Percentiles rank a stretch among this genome's conserved stretches.
phyloP scores from a whole-genome alignment of 1,139 yeast species.

The Suhomyces terraborum region DNA sequence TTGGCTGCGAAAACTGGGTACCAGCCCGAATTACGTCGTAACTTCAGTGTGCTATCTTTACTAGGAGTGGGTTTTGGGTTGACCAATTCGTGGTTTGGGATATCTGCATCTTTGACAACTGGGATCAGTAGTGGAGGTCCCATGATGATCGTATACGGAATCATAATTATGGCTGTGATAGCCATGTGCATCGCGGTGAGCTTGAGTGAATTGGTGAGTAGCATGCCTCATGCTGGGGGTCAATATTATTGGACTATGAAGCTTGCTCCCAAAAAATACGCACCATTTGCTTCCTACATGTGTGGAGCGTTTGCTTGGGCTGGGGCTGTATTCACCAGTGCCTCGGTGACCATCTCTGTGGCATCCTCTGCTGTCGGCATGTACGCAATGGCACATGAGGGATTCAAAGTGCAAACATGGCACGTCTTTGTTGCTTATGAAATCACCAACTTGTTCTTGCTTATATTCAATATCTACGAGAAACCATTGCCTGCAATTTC shows the following conservation, averaged over 20 bases:
- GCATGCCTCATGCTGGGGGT: slow-evolving; percentile 61
- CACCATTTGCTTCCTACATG: slow-evolving; percentile 50
- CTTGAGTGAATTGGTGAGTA: slow-evolving; percentile 52
- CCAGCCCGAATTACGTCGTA: slow-evolving; percentile 47
- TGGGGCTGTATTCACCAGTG: slow-evolving; percentile 57
- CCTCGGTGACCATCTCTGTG: slow-evolving; percentile 54
- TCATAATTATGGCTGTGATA: slow-evolving; percentile 33
- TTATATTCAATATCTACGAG: slow-evolving; percentile 42
- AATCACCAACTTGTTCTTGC: slow-evolving; percentile 34
- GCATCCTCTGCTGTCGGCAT: slow-evolving; percentile 53
- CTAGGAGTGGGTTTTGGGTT: slow-evolving; percentile 53
- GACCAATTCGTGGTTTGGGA: slow-evolving; percentile 58
- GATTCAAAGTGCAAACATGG: slow-evolving; percentile 49
- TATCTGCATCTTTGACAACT: slow-evolving; percentile 50
- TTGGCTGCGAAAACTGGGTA: slow-evolving; percentile 40
- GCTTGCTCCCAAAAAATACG: slow-evolving; percentile 51
- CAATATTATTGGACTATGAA: slow-evolving; percentile 63
- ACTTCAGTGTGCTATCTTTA: slow-evolving; percentile 55
- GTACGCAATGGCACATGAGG: slow-evolving; percentile 49
- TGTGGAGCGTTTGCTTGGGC: slow-evolving; percentile 62
- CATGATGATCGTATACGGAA: slow-evolving; percentile 48
- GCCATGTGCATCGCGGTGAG: slow-evolving; percentile 44
- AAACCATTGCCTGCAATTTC: slow-evolving; percentile 39
- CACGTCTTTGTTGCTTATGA: slow-evolving; percentile 51
- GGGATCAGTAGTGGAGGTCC: slow-evolving; percentile 55